Evolutionary conservation across 73 alveolate genomes (phyloP).

Genomic region (Tetrahymena malaccensis): DNA sequence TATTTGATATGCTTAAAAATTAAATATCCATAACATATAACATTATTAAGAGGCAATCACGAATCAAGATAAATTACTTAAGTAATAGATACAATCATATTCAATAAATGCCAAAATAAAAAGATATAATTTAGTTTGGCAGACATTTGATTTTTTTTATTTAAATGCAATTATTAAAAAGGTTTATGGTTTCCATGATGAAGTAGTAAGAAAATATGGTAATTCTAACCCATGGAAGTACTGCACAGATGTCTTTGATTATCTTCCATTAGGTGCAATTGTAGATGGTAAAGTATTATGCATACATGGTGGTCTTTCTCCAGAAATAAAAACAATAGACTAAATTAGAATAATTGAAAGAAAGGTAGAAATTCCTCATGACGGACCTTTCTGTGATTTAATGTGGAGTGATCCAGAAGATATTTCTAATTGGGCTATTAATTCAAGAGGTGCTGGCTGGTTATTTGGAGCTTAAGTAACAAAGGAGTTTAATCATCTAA

Average conservation of each 20-base stretch:
- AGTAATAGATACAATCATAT: neutral
- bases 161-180: slow-evolving; percentile 49
- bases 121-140: slow-evolving; percentile 49
- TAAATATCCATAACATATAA: slow-evolving; percentile 76
- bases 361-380: slow-evolving; percentile 76
- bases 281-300: slow-evolving; percentile 80
- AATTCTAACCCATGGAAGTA: slow-evolving; percentile 76
- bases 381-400: slow-evolving; percentile 80
- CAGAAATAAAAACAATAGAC: slow-evolving; percentile 74
- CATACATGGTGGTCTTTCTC: slow-evolving; percentile 95
- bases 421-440: slow-evolving; percentile 72
- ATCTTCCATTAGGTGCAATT: slow-evolving; percentile 63
- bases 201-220: slow-evolving; percentile 75
- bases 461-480: slow-evolving; percentile 58
- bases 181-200: slow-evolving; percentile 75
- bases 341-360: slow-evolving; percentile 72
- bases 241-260: slow-evolving; percentile 68
- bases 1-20: slow-evolving; percentile 66
- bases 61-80: slow-evolving; percentile 81
- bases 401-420: slow-evolving; percentile 92
- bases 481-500: slow-evolving; percentile 62
- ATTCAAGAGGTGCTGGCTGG: slow-evolving; percentile 50
- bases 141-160: slow-evolving; percentile 41
- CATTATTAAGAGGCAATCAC: slow-evolving; percentile 87
- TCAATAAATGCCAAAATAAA: slow-evolving; percentile 35